phyloP scores from a whole-genome alignment of 768 basidiomycete species.

The Kwoniella newhampshirensis region DNA sequence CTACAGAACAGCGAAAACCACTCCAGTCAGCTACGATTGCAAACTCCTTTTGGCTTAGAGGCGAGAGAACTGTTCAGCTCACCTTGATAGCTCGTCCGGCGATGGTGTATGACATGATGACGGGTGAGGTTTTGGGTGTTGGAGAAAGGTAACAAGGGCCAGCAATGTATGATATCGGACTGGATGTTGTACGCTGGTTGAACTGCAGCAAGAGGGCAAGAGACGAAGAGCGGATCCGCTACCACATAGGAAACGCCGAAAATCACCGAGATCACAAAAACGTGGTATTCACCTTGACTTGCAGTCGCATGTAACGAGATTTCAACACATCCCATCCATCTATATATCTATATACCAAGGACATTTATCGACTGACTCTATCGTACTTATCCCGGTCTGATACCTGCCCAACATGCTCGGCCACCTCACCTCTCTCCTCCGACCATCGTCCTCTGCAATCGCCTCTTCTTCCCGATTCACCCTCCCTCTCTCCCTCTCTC shows the following conservation, averaged over 20 bases:
- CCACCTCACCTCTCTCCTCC: constrained; percentile 15
- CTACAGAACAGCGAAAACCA: too few species aligned
- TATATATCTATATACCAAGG: too few species aligned
- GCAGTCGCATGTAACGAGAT: too few species aligned
- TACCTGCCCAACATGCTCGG: constrained; percentile 16
- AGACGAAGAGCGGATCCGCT: background rate
- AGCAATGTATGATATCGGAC: too few species aligned
- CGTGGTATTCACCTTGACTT: constrained; percentile 2
- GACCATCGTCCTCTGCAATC: constrained; percentile 26
- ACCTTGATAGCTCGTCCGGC: constrained; percentile 53
- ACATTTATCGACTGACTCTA: too few species aligned
- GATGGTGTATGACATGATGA: constrained; percentile 52
- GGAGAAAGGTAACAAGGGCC: background rate
- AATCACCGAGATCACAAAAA: constrained; percentile 12
- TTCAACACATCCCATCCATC: too few species aligned
- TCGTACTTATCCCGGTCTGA: too few species aligned
- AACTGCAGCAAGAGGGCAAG: background rate
- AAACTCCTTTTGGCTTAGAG: too few species aligned
- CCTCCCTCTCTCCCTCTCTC: constrained; percentile 14
- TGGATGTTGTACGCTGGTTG: too few species aligned
- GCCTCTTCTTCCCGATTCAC: constrained; percentile 35
- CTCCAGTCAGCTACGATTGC: too few species aligned
- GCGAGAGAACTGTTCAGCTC: constrained; percentile 16
- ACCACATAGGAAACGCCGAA: constrained; percentile 21
- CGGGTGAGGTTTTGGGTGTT: constrained; percentile 2